Base-by-base conservation (phyloP, 768 basidiomycete species). In the Pisolithus orientalis region DNA sequence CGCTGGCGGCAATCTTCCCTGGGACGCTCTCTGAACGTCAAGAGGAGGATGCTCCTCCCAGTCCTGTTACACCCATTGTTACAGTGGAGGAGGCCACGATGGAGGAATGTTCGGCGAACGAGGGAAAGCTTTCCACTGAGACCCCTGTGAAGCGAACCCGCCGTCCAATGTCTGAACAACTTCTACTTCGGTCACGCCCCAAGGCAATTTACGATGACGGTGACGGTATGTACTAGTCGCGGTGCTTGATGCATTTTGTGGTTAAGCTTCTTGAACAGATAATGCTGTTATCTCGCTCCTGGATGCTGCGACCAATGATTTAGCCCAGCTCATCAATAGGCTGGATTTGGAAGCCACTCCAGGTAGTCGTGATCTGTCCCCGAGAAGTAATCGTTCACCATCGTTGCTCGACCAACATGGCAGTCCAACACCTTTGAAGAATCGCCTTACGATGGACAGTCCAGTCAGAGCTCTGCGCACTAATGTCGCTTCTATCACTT, bases 311-410 rank as follows among this genome's bases (percentile, higher is more conserved):
- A 91, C 89, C 1, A 81, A 87, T 47, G 89, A 91, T 39, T 76
- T 92, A 4, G 89, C 85, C 0, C 80, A 80, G 51, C 71, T 92
- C 4, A 87, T 92, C 64, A 87, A 84, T 55, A 78, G 79, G n/a
- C 74, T 92, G n/a, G 86, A 90, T 57, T 72, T 92, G 4, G 82
- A 89, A 62, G 86, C 87, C 4, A 91, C 90, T 0, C 89, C 88
- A 0, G 72, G 74, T 2, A 80, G 76, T 1, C 73, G 77, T 1
- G 76, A 80, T 32, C 53, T 70, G 48, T 74, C 78, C 1, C 78
- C 80, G 3, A 66, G 75, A 24, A 66, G 63, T 45, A 53, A 58
- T 21, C 52, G 59, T 29, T 62, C 62, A 13, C 55, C 56, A 24
- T 61, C 59, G 61, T 55, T 50, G 17, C 48, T 27, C 21, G 59